A percentile compares a stretch with the other conserved stretches of the same genome.
phyloP scores from a whole-genome alignment of 1,284 basidiomycete genomes.

The Neotropicomus parvogracilis region DNA sequence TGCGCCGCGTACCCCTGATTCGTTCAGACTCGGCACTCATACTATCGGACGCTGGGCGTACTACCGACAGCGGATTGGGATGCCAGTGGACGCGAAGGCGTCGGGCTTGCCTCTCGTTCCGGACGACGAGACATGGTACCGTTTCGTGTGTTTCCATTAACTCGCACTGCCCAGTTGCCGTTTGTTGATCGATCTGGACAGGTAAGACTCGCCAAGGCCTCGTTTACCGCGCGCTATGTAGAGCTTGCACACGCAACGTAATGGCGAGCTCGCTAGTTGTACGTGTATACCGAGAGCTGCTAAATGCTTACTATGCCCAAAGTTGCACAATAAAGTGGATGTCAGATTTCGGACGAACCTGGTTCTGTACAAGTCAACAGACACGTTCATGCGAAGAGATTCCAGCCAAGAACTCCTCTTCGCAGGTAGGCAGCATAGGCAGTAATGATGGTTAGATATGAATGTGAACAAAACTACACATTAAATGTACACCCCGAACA shows the following conservation, averaged over 20 bases:
- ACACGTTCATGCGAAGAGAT: too few species aligned
- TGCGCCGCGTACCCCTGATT: neutral
- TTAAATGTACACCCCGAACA: neutral
- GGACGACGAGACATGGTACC: slow-evolving; percentile 30
- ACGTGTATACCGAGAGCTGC: too few species aligned
- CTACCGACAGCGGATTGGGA: slow-evolving; percentile 18
- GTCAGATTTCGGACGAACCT: too few species aligned
- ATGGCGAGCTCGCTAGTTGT: neutral
- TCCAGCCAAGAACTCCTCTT: too few species aligned
- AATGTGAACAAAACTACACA: slow-evolving; percentile 25
- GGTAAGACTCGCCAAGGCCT: slow-evolving; percentile 15
- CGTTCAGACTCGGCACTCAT: neutral
- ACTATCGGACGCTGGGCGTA: neutral
- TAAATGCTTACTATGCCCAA: too few species aligned
- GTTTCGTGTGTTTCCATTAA: slow-evolving; percentile 16
- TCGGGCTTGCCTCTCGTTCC: slow-evolving; percentile 26
- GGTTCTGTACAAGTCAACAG: too few species aligned
- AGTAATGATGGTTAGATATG: slow-evolving; percentile 16
- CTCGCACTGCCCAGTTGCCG: neutral
- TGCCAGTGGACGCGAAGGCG: slow-evolving; percentile 27
- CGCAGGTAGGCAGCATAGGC: slow-evolving; percentile 4
- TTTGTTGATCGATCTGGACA: slow-evolving; percentile 8
- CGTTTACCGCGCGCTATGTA: slow-evolving; percentile 24
- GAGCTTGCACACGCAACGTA: slow-evolving; percentile 20
- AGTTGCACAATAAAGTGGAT: too few species aligned